Evolutionary conservation across 2,329 filamentous ascomycete genomes (phyloP), one percentile per base, ranked within the genome.

Genomic region (Cytospora piceae): DNA sequence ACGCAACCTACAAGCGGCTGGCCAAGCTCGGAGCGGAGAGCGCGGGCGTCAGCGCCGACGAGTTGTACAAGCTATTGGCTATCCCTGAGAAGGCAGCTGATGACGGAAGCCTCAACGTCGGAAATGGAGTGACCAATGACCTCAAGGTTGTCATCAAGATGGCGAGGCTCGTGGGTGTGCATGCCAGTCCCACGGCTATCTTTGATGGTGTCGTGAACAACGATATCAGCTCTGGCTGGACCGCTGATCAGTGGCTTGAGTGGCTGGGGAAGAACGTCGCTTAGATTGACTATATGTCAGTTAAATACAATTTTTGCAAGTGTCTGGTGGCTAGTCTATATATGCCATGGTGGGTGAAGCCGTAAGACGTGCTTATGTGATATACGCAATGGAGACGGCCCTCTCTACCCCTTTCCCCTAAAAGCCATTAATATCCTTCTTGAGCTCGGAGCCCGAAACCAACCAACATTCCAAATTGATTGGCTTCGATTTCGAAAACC

Each of bases 121-220:
- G 94, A 0, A 97, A 98, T 75, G 81, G 82, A 64, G 90, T 96
- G 60, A 97, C 94, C 29, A 85, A 90, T 74, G 93, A 97, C 76
- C 77, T 97, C 63, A 97, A 97, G 82, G 78, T 92, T 58, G 80
- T 94, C 72, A 87, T 94, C 68, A 96, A 94, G 84, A 89, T 89
- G 76, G 85, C 92, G 72, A 82, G 94, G 53, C 78, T 95, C 70
- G 85, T 91, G 11, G 91, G 94, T 15, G 87, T 97, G 53, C 94
- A 98, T 80, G 92, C 97, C 51, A 94, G 92, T 52, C 94, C 94
- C 1, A 97, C 94, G 0, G 93, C 94, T 24, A 83, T 96, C 58
- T 94, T 96, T 76, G 88, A 98, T 77, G 93, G 94, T 0, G 86
- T 96, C 29, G 89, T 96, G 58, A 91, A 91, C 73, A 87, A 86